These are phyloP conservation scores for Vaccinium macrocarpon DNA, from an alignment of 148 eudicot species.

Conservation along the genomic window DNA sequence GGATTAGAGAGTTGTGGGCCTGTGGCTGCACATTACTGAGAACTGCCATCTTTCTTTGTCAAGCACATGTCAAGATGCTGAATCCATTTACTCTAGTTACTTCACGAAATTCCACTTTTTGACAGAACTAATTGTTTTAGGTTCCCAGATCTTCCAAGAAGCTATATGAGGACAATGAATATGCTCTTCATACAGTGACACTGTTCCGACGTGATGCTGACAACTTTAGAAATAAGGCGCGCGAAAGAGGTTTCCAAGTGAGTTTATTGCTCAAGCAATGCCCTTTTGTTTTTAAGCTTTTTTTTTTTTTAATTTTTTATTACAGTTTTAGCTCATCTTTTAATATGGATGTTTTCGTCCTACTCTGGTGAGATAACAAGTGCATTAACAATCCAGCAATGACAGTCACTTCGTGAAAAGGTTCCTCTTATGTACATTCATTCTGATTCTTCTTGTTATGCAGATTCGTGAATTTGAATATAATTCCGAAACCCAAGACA, in stretches of 20 bases:
- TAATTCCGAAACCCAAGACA: conserved; percentile 77
- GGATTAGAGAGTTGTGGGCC: neutral
- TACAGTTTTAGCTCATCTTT: neutral
- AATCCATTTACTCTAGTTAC: neutral
- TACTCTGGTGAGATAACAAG: neutral
- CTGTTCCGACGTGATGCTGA: conserved; percentile 84
- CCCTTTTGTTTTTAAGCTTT: neutral
- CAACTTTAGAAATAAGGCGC: conserved; percentile 80
- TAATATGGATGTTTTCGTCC: neutral
- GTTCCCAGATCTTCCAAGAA: conserved; percentile 96
- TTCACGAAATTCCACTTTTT: conserved; percentile 21
- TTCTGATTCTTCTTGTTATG: conserved; percentile 17
- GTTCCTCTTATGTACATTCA: conserved; percentile 5
- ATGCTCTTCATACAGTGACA: conserved; percentile 85
- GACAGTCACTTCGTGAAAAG: neutral
- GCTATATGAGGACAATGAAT: conserved; percentile 89
- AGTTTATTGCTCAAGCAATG: conserved; percentile 23
- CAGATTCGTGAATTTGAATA: conserved; percentile 94
- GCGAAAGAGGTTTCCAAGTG: conserved; percentile 91
- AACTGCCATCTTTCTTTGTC: neutral
- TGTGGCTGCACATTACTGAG: neutral
- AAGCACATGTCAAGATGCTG: neutral
- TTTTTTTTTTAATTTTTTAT: neutral
- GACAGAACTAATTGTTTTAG: conserved; percentile 45
- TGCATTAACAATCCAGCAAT: conserved; percentile 5